These are phyloP conservation scores for Coemansia sp. DNA, from an alignment of 192 early-diverging fungal species.

Conservation along the genomic window DNA sequence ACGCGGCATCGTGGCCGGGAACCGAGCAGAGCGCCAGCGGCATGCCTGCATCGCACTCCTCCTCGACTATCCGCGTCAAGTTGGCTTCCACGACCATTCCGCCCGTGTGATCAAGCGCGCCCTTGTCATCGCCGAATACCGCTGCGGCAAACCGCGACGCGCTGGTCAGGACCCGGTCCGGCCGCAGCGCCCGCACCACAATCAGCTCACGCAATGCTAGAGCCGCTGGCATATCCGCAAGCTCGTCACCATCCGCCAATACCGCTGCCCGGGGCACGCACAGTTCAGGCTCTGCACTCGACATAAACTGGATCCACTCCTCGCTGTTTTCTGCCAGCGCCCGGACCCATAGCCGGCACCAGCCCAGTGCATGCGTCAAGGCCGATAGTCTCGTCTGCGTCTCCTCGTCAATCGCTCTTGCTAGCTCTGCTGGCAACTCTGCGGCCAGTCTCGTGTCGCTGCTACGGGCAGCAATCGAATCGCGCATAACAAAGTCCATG, in stretches of 20 bases:
- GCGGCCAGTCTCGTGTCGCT: not conserved
- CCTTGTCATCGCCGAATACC: conserved; percentile 37
- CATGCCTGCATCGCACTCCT: conserved; percentile 70
- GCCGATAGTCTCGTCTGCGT: conserved; percentile 11
- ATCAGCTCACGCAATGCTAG: conserved; percentile 74
- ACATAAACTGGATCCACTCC: conserved; percentile 26
- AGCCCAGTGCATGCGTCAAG: conserved; percentile 27
- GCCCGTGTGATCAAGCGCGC: conserved; percentile 11
- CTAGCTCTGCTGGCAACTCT: conserved; percentile 18
- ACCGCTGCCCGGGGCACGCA: conserved; percentile 26
- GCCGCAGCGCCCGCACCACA: conserved; percentile 79
- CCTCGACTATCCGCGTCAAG: conserved; percentile 62
- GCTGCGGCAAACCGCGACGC: conserved; percentile 67
- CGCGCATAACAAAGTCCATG: conserved; percentile 45
- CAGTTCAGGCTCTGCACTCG: conserved; percentile 17
- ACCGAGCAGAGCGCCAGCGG: conserved; percentile 91
- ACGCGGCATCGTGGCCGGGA: conserved; percentile 94
- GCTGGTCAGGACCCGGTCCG: conserved; percentile 82
- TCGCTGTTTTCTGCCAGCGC: not conserved
- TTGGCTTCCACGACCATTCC: conserved; percentile 62
- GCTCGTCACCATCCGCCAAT: conserved; percentile 14
- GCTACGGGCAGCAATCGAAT: conserved; percentile 1
- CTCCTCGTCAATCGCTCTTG: conserved; percentile 26
- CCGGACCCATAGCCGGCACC: conserved; percentile 42
- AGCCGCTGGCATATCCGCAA: conserved; percentile 20